Base-by-base conservation (phyloP, 441 rosid genomes). In the Populus hybrid region DNA sequence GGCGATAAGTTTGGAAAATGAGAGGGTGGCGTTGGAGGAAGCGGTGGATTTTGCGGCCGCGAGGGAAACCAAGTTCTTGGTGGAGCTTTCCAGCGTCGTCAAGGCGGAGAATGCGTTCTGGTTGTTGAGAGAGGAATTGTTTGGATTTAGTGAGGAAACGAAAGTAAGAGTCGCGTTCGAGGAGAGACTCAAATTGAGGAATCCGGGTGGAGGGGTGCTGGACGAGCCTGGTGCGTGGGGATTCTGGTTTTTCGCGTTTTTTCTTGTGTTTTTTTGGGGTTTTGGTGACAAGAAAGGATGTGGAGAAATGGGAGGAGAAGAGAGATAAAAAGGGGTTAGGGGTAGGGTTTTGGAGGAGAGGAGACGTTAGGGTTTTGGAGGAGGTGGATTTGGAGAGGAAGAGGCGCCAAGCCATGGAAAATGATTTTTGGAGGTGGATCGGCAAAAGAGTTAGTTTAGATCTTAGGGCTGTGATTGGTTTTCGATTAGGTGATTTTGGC, bases 281-380 rank as follows among this genome's bases (percentile, higher is more conserved):
- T 86, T 93, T 92, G 21, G 98, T 93, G 76, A 90, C 80, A 71
- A 93, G 94, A 81, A 95, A 92, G 50, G 98, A 95, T 70, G 98
- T 89, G 73, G 97, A 91, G 89, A 85, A 89, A 0, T 82, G 82
- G 78, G 79, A 72, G 14, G 64, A 18, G 64, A 75, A 38, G 77
- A 71, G 54, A 24, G 59, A 34, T 68, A 69, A 12, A 28, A 32
- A 6, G 8, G 36, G 24, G 67, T 23, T 42, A 64, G 12, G 20
- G 26, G 16, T 46, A 14, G 77, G 79, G 76, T 75, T 84, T 83
- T 76, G 23, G 86, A 70, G 66, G 75, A 40, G 70, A 85, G 26
- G 74, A 79, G 61, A 16, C 78, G 74, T 82, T 78, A 61, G 26
- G 36, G 24, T 50, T 23, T 65, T 70, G 12, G 20, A 24, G 23